Evolutionary conservation across 345 rosid genomes (phyloP).

Genomic region (Abelmoschus esculentus): DNA sequence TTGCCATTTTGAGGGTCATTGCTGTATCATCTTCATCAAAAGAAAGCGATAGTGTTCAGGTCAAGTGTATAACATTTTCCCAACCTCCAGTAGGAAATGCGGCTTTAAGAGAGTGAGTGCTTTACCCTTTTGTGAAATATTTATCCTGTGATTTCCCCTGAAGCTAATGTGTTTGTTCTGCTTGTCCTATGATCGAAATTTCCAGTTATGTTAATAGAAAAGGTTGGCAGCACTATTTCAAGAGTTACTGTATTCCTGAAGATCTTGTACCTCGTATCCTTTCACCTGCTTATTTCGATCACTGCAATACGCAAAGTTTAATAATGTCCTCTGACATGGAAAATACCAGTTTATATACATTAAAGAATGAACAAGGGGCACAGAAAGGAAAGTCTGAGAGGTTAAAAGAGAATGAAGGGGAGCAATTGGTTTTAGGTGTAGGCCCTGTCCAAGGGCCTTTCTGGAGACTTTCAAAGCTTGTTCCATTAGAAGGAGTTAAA

Average conservation of each 20-base stretch:
- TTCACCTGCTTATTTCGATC: slow-evolving; percentile 97
- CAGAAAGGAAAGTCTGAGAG: slow-evolving; percentile 43
- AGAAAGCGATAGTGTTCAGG: slow-evolving; percentile 60
- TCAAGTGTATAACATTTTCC: slow-evolving; percentile 92
- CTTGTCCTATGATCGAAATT: not conserved
- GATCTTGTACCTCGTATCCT: slow-evolving; percentile 91
- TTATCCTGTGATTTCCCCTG: slow-evolving; percentile 4
- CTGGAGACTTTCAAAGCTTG: slow-evolving; percentile 91
- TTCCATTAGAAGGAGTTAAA: slow-evolving; percentile 70
- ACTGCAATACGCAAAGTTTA: slow-evolving; percentile 64
- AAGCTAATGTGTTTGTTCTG: slow-evolving; percentile 4
- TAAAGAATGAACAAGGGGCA: slow-evolving; percentile 28
- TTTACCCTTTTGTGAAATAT: slow-evolving; percentile 2
- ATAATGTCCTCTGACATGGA: slow-evolving; percentile 33
- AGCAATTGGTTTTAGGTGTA: slow-evolving; percentile 82
- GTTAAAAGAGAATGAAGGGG: slow-evolving; percentile 43
- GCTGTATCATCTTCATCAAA: slow-evolving; percentile 69
- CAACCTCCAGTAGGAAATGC: slow-evolving; percentile 98
- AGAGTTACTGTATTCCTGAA: slow-evolving; percentile 95
- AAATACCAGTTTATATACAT: slow-evolving; percentile 19
- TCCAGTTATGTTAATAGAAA: slow-evolving; percentile 76
- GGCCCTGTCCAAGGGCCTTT: slow-evolving; percentile 92
- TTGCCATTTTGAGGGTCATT: slow-evolving; percentile 88
- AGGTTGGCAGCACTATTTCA: slow-evolving; percentile 92
- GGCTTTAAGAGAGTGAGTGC: slow-evolving; percentile 82